Evolutionary conservation across 2,329 filamentous ascomycete species (phyloP), one percentile per base, ranked within the genome.

Genomic region (Talaromyces marneffei): DNA sequence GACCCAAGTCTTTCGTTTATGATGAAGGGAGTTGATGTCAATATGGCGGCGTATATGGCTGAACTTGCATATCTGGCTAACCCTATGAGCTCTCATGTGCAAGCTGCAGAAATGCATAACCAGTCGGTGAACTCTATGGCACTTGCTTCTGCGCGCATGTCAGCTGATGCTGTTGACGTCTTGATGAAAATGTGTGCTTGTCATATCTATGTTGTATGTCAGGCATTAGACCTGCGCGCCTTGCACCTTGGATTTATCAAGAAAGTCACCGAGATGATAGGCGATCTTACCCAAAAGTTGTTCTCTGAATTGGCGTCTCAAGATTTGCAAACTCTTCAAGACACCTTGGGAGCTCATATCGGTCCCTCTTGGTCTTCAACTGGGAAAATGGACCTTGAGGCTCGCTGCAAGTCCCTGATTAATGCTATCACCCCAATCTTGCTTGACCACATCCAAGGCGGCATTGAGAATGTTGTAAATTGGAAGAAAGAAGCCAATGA

Each of bases 111-210:
- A 69, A 86, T 87, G 82, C 77, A 82, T 39, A 89, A 89, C 67
- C 86, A 89, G 69, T 77, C 80, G 0, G 75, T 90, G 63, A 89
- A 89, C 67, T 87, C 83, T 0, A 77, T 89, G 18, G 87, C 86
- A 0, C 72, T 89, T 2, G 46, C 46, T 29, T 59, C 57, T 8
- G 44, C 46, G 6, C 46, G 46, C 10, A 44, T 42, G 33, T 53
- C 33, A 12, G 27, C 27, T 53, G 46, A 59, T 42, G 35, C 57
- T 8, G 35, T 59, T 23, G 57, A 59, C 2, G 20, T 59, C 20
- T 16, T 59, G 25, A 42, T 7, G 39, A 53, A 53, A 2, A 53
- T 59, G 46, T 10, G 9, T 31, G 57, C 57, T 23, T 53, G 46
- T n/a, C 39, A 37, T 25, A n/a, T 59, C 4, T 53, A 31, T 40